Percentiles rank a stretch among this genome's conserved stretches.
These are phyloP conservation scores for Sequoiadendron giganteum DNA, from an alignment of 75 land plant genomes.

Conservation along the genomic window DNA sequence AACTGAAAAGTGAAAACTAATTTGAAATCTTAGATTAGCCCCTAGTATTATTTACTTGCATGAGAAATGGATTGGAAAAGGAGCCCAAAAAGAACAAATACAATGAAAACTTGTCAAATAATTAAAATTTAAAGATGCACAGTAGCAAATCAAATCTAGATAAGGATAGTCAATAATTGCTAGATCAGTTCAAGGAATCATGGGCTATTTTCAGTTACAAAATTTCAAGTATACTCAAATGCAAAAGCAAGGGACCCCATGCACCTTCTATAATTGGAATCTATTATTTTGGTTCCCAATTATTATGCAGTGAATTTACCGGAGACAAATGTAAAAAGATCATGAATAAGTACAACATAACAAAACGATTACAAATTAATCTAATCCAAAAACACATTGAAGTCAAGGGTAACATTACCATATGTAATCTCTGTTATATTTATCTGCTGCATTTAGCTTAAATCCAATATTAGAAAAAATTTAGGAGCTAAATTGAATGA, in stretches of 20 bases:
- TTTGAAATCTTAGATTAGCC: background rate
- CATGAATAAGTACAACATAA: background rate
- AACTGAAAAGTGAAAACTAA: background rate
- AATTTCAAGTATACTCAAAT: background rate
- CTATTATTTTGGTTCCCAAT: background rate
- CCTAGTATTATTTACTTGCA: background rate
- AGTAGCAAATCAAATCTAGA: background rate
- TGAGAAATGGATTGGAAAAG: background rate
- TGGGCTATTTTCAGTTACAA: background rate
- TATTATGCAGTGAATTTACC: background rate
- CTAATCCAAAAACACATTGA: background rate
- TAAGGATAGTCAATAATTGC: background rate
- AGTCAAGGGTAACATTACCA: no score
- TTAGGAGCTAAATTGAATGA: background rate
- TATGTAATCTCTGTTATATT: no score
- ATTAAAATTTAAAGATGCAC: no score
- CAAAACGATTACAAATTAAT: background rate
- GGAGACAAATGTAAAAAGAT: background rate
- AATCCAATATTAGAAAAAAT: no score
- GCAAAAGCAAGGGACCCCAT: background rate
- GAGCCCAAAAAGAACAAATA: background rate
- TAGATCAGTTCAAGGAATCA: background rate
- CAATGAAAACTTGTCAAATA: background rate
- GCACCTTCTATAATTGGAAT: background rate
- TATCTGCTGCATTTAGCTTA: no score